Evolutionary conservation across 169 alveolate genomes (phyloP).

Genomic region (Plasmodium blacklocki): DNA sequence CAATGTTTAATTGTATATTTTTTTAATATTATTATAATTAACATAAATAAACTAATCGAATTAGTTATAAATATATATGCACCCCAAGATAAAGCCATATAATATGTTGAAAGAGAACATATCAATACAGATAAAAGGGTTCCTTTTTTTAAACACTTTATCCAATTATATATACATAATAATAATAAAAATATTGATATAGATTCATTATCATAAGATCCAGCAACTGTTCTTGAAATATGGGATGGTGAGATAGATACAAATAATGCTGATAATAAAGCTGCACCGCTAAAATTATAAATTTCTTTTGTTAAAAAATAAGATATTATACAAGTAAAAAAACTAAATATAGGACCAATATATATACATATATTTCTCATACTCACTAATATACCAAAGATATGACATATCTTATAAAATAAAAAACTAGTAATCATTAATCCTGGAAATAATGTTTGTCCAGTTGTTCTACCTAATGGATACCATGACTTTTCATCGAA

Average conservation of each 20-base stretch:
- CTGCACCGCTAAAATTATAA: conserved; percentile 89
- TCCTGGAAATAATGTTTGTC: conserved; percentile 99
- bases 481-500: conserved; percentile 97
- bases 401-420: conserved; percentile 84
- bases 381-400: conserved; percentile 91
- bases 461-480: conserved; percentile 98
- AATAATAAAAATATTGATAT: conserved; percentile 97
- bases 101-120: conserved; percentile 86
- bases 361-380: conserved; percentile 96
- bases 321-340: conserved; percentile 94
- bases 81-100: conserved; percentile 99
- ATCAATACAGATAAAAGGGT: conserved; percentile 87
- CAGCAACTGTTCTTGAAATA: conserved; percentile 94
- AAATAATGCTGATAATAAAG: conserved; percentile 96
- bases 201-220: conserved; percentile 99
- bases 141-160: conserved; percentile 95
- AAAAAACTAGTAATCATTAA: conserved; percentile 95
- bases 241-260: conserved; percentile 97
- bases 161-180: conserved; percentile 93
- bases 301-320: conserved; percentile 92
- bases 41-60: conserved; percentile 94
- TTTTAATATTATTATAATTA: conserved; percentile 92
- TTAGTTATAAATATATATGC: conserved; percentile 98
- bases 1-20: conserved; percentile 90
- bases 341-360: conserved; percentile 97